These are phyloP conservation scores for Myriangium duriaei DNA, from an alignment of 2,329 filamentous ascomycete species.

Conservation along the genomic window DNA sequence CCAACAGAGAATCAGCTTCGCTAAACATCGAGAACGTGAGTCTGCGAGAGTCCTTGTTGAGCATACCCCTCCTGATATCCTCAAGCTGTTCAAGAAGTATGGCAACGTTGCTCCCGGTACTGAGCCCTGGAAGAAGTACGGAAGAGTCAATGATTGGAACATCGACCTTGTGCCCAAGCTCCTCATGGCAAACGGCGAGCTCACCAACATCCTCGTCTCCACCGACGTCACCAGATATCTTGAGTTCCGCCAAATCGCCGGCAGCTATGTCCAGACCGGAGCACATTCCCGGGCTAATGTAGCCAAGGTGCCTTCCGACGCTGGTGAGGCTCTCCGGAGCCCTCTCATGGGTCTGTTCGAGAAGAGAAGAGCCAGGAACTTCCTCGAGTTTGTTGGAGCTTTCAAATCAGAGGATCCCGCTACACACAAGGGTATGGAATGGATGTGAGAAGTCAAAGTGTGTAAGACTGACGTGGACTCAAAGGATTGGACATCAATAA, in stretches of 20 bases:
- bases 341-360: conserved; percentile 96
- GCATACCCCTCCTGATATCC: conserved; percentile 21
- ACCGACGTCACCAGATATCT: conserved; percentile 56
- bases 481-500: conserved; percentile 62
- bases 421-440: conserved; percentile 68
- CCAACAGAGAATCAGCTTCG: conserved; percentile 72
- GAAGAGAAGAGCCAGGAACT: conserved; percentile 93
- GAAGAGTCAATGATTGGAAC: conserved; percentile 96
- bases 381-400: conserved; percentile 86
- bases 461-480: conserved; percentile 11
- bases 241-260: conserved; percentile 58
- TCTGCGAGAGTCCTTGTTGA: neutral
- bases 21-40: conserved; percentile 88
- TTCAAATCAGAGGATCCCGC: conserved; percentile 71
- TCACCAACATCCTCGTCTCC: conserved; percentile 96
- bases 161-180: conserved; percentile 98
- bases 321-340: conserved; percentile 77
- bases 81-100: conserved; percentile 90
- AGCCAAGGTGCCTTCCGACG: conserved; percentile 92
- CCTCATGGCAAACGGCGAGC: conserved; percentile 94
- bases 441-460: neutral
- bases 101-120: conserved; percentile 66
- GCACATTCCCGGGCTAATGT: conserved; percentile 72
- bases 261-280: conserved; percentile 92
- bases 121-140: conserved; percentile 97